Evolutionary conservation across 202 grass and related monocot genomes (phyloP).

Genomic region (Sporobolus alterniflorus): DNA sequence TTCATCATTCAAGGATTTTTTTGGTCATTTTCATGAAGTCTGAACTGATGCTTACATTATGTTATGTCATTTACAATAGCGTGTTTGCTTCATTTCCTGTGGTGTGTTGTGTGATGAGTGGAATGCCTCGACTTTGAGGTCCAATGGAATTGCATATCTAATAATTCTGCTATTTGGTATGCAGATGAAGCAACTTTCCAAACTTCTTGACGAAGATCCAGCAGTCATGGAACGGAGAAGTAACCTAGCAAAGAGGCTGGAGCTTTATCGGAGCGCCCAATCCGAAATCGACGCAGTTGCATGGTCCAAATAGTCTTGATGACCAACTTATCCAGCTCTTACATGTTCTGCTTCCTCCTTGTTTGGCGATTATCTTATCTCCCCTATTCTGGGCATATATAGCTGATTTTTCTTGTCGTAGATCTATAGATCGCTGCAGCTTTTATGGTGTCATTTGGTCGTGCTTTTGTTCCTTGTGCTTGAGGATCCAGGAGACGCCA

Average conservation of each 20-base stretch:
- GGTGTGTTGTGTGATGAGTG: background rate
- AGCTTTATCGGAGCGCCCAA: slow-evolving; percentile 90
- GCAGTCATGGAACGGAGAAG: slow-evolving; percentile 96
- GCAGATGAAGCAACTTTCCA: slow-evolving; percentile 89
- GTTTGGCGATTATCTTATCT: slow-evolving; percentile 35
- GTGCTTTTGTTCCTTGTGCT: slow-evolving; percentile 55
- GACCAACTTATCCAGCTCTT: background rate
- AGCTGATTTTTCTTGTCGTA: slow-evolving; percentile 47
- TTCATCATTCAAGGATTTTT: background rate
- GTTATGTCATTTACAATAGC: background rate
- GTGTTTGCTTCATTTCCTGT: background rate
- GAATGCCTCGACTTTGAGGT: background rate
- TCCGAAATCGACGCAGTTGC: slow-evolving; percentile 85
- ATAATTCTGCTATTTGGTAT: slow-evolving; percentile 8
- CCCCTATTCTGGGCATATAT: slow-evolving; percentile 44
- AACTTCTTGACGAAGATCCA: slow-evolving; percentile 90
- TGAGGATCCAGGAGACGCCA: slow-evolving; percentile 51
- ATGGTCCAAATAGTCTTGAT: slow-evolving; percentile 78
- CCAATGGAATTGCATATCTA: background rate
- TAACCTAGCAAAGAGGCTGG: slow-evolving; percentile 91
- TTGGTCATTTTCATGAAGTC: background rate
- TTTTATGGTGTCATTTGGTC: slow-evolving; percentile 42
- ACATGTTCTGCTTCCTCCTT: slow-evolving; percentile 9
- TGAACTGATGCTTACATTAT: background rate
- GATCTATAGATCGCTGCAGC: slow-evolving; percentile 45